Percentiles rank a stretch among this genome's conserved stretches.
phyloP scores from a whole-genome alignment of 495 filamentous ascomycete genomes.

The Aspergillus egyptiacus region DNA sequence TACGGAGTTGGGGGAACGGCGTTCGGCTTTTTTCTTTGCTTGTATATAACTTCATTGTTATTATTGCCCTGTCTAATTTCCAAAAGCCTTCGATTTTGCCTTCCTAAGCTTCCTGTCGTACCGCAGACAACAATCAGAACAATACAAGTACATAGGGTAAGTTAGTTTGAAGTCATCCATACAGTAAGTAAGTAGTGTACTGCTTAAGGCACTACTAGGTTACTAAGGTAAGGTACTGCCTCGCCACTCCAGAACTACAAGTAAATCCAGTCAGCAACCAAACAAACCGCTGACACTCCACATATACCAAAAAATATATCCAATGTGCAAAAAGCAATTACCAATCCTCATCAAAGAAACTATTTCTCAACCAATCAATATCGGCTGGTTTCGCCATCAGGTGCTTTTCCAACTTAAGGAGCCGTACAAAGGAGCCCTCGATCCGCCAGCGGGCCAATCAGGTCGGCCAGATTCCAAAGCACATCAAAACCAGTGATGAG shows the following conservation, averaged over 20 bases:
- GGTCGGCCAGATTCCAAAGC: slow-evolving; percentile 24
- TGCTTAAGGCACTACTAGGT: no score
- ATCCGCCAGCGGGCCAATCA: slow-evolving; percentile 21
- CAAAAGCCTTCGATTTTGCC: not conserved
- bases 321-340: slow-evolving; percentile 6
- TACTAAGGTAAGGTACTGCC: no score
- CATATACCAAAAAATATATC: not conserved
- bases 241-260: not conserved
- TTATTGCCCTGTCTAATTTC: not conserved
- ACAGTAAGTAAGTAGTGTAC: no score
- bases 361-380: not conserved
- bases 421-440: no score
- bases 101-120: no score
- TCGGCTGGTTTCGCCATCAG: not conserved
- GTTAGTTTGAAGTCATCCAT: no score
- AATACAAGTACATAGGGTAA: no score
- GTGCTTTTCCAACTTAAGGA: no score
- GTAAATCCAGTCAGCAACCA: not conserved
- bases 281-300: not conserved
- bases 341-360: not conserved
- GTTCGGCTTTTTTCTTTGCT: slow-evolving; percentile 7
- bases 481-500: slow-evolving; percentile 1
- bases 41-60: not conserved
- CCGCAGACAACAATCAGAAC: no score
- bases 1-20: slow-evolving; percentile 1